Conservation (phyloP, 2,329 filamentous ascomycete genomes). For the Chaetomiaceae sp. region DNA sequence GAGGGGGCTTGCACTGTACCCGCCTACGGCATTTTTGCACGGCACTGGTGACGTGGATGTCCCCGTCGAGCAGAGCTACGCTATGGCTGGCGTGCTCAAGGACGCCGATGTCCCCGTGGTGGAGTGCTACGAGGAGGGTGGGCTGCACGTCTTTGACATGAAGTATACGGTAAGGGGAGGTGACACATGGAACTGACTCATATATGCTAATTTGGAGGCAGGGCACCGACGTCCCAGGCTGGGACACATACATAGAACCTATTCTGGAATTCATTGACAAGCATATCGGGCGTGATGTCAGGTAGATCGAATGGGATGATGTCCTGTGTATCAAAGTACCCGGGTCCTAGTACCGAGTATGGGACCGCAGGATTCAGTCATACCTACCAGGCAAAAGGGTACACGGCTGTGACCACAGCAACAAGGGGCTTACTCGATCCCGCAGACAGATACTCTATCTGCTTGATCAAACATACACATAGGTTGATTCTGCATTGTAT, state of each 20-base stretch:
- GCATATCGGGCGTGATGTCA: conserved; percentile 13
- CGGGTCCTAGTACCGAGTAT: too few species aligned
- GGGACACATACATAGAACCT: conserved; percentile 23
- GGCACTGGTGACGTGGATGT: conserved; percentile 22
- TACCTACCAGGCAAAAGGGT: too few species aligned
- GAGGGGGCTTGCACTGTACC: conserved; percentile 13
- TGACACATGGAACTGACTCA: too few species aligned
- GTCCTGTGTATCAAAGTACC: too few species aligned
- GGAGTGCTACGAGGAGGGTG: conserved; percentile 23
- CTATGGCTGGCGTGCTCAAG: conserved; percentile 20
- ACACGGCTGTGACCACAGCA: too few species aligned
- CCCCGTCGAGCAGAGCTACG: conserved; percentile 21
- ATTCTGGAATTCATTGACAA: conserved; percentile 23
- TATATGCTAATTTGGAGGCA: too few species aligned
- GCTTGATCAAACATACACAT: too few species aligned
- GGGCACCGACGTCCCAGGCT: conserved; percentile 19
- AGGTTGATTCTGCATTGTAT: too few species aligned
- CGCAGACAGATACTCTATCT: too few species aligned
- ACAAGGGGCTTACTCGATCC: too few species aligned
- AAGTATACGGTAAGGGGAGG: conserved; percentile 28
- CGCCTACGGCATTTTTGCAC: conserved; percentile 26
- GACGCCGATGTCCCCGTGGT: conserved; percentile 21
- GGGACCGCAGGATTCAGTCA: too few species aligned
- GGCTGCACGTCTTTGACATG: conserved; percentile 22
- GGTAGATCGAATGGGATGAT: too few species aligned